These are phyloP conservation scores for Coemansia sp. DNA, from an alignment of 192 early-diverging fungal species.

Conservation along the genomic window DNA sequence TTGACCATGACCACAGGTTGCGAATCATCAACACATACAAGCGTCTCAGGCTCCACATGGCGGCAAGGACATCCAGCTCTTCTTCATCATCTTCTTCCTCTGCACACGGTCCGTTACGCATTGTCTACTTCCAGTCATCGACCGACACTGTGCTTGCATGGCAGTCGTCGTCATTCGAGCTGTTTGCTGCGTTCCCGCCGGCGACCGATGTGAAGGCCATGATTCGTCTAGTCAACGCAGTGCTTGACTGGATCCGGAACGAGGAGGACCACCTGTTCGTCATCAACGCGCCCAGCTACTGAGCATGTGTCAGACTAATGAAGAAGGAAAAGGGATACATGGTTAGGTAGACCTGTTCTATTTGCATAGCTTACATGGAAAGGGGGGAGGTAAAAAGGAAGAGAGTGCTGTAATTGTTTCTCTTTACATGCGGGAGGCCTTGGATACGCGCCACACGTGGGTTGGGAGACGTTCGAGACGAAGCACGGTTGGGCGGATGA, in stretches of 20 bases:
- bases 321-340: background rate
- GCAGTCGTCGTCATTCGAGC: conserved; percentile 70
- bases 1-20: conserved; percentile 19
- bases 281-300: conserved; percentile 73
- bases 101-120: conserved; percentile 28
- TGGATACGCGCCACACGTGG: conserved; percentile 53
- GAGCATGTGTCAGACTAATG: conserved; percentile 2
- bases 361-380: background rate
- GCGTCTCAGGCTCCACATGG: conserved; percentile 51
- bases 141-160: conserved; percentile 33
- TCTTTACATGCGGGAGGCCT: conserved; percentile 23
- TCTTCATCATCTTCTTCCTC: too few species aligned
- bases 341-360: background rate
- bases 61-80: conserved; percentile 8
- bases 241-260: conserved; percentile 77
- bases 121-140: conserved; percentile 29
- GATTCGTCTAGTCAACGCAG: conserved; percentile 64
- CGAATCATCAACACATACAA: conserved; percentile 65
- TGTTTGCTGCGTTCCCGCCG: conserved; percentile 70
- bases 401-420: background rate
- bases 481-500: conserved; percentile 63
- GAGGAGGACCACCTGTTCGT: conserved; percentile 77
- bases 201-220: conserved; percentile 63
- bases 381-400: background rate
- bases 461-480: conserved; percentile 58